Conservation (phyloP, 75 land plant species). For the Picea glauca region DNA sequence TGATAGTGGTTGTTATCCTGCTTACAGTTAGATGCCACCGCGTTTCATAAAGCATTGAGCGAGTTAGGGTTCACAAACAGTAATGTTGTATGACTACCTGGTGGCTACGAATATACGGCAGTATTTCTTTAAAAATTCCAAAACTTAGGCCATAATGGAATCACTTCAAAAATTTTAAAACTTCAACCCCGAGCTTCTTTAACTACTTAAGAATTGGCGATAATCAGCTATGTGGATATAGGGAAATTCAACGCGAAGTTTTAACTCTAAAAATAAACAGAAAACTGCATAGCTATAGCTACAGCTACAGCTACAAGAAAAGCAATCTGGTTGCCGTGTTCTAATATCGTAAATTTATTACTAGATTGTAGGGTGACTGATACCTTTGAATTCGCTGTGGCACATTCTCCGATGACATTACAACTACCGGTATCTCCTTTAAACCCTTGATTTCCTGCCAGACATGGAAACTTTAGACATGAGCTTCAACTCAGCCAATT, state of each 20-base stretch:
- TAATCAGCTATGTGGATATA: too few species aligned
- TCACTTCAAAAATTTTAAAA: background rate
- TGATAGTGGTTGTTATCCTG: too few species aligned
- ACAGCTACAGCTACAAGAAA: background rate
- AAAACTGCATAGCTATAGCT: background rate
- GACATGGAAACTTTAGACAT: slow-evolving; percentile 11
- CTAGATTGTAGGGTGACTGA: background rate
- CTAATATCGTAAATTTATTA: background rate
- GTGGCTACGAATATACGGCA: too few species aligned
- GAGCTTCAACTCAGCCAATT: background rate
- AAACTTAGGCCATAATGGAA: background rate
- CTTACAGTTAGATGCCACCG: too few species aligned
- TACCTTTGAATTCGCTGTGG: slow-evolving; percentile 58
- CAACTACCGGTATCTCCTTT: slow-evolving; percentile 66
- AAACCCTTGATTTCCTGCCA: slow-evolving; percentile 39
- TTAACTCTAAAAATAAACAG: background rate
- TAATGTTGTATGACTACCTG: too few species aligned
- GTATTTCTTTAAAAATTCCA: background rate
- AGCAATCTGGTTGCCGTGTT: background rate
- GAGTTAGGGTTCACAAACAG: too few species aligned
- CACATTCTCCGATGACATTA: slow-evolving; percentile 83
- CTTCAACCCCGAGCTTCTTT: background rate
- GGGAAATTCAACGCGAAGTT: background rate
- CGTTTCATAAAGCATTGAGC: too few species aligned
- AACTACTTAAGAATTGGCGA: too few species aligned